Conservation (phyloP, 2,329 filamentous ascomycete genomes). For the Talaromyces funiculosus region DNA sequence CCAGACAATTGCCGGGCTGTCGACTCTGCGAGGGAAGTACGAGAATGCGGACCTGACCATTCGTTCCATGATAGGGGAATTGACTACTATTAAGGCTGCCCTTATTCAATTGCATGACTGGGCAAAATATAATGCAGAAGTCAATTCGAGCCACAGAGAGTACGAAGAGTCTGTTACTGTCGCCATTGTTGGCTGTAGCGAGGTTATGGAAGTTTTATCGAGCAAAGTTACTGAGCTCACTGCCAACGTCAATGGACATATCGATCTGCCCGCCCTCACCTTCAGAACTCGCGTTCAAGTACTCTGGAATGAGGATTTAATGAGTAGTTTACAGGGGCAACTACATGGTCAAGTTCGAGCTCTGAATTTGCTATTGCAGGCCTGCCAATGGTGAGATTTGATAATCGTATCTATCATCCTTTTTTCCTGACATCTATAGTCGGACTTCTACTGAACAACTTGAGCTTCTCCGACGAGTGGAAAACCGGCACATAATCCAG, state of each 20-base stretch:
- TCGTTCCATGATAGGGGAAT: constrained; percentile 30
- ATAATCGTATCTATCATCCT: neutral
- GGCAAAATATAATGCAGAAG: constrained; percentile 23
- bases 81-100: constrained; percentile 32
- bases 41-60: constrained; percentile 35
- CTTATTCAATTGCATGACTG: constrained; percentile 34
- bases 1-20: constrained; percentile 29
- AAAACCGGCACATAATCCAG: constrained; percentile 31
- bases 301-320: constrained; percentile 34
- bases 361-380: constrained; percentile 34
- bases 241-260: constrained; percentile 12
- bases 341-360: constrained; percentile 34
- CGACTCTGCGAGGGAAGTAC: constrained; percentile 30
- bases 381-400: constrained; percentile 32
- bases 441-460: constrained; percentile 32
- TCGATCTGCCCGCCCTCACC: constrained; percentile 18
- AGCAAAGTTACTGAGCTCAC: constrained; percentile 30
- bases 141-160: constrained; percentile 22
- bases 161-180: constrained; percentile 28
- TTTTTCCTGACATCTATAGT: constrained; percentile 18
- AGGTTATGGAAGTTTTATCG: constrained; percentile 32
- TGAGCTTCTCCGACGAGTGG: constrained; percentile 27
- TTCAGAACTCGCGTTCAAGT: constrained; percentile 25
- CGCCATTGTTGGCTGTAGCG: constrained; percentile 31
- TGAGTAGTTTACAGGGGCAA: constrained; percentile 31